Percentiles rank a stretch among this genome's conserved stretches.
Conservation (phyloP, 768 basidiomycete genomes). For the Pleurotus sapidus region DNA sequence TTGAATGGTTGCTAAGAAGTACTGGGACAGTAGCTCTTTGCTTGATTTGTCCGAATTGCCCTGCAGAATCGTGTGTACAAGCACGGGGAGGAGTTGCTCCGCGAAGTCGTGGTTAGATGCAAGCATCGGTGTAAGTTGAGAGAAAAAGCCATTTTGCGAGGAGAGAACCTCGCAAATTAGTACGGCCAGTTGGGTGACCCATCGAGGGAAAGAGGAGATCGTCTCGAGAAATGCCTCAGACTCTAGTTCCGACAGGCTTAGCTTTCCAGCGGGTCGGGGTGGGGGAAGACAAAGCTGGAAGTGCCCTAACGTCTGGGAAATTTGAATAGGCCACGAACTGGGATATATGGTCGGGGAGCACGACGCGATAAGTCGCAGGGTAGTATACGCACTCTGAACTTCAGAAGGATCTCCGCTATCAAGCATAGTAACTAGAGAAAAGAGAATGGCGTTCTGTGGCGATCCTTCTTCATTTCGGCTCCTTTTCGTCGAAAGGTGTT, state of each 20-base stretch:
- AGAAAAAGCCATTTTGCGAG: constrained; percentile 57
- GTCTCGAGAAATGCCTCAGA: constrained; percentile 31
- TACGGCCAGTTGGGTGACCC: constrained; percentile 60
- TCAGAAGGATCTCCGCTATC: constrained; percentile 45
- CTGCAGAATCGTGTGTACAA: constrained; percentile 69
- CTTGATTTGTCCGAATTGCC: constrained; percentile 21
- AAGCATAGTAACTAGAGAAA: constrained; percentile 56
- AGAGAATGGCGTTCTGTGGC: constrained; percentile 49
- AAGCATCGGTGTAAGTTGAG: constrained; percentile 61
- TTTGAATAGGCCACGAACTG: constrained; percentile 34
- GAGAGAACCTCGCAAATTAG: constrained; percentile 61
- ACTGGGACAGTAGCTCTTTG: constrained; percentile 41
- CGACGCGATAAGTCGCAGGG: constrained; percentile 58
- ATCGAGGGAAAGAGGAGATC: constrained; percentile 51
- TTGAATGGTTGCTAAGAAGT: constrained; percentile 55
- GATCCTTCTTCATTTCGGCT: constrained; percentile 19
- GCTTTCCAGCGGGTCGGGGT: constrained; percentile 25
- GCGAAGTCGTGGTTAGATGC: constrained; percentile 55
- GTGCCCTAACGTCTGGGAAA: constrained; percentile 43
- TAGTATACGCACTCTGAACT: constrained; percentile 58
- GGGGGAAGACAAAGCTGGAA: constrained; percentile 38
- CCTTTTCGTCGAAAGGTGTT: constrained; percentile 23
- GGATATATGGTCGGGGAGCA: constrained; percentile 28
- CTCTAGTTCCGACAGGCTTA: constrained; percentile 36
- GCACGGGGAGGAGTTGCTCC: constrained; percentile 64